A percentile compares a stretch with the other conserved stretches of the same genome.
These are phyloP conservation scores for Aspergillus glaucus DNA, from an alignment of 2,329 filamentous ascomycete species.

Conservation along the genomic window DNA sequence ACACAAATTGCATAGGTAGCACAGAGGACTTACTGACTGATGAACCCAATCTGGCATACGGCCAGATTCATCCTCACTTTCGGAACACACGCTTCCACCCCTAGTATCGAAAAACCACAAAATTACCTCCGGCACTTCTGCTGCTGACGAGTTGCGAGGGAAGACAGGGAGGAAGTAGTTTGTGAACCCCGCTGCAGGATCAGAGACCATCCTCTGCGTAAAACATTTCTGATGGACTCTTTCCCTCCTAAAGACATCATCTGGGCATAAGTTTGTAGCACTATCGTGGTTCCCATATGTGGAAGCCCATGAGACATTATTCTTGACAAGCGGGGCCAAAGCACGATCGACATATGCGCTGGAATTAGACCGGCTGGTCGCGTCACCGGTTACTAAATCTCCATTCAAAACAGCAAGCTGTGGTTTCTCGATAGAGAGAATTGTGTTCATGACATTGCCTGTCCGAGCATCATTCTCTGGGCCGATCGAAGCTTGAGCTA, in stretches of 20 bases:
- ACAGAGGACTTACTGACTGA: slow-evolving; percentile 20
- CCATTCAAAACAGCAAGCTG: slow-evolving; percentile 64
- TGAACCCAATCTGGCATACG: slow-evolving; percentile 42
- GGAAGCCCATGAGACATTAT: slow-evolving; percentile 56
- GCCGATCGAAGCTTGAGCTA: slow-evolving; percentile 18
- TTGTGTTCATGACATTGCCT: slow-evolving; percentile 49
- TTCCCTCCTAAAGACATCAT: slow-evolving; percentile 38
- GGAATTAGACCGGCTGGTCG: slow-evolving; percentile 48
- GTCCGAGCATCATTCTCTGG: slow-evolving; percentile 50
- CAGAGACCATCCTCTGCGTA: slow-evolving; percentile 41
- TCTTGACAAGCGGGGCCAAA: slow-evolving; percentile 51
- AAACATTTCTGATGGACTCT: slow-evolving; percentile 29
- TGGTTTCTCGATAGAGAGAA: slow-evolving; percentile 53
- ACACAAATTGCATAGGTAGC: neutral
- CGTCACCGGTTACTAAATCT: slow-evolving; percentile 65
- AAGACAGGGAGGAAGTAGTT: slow-evolving; percentile 54
- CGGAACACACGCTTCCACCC: slow-evolving; percentile 43
- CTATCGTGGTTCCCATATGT: slow-evolving; percentile 69
- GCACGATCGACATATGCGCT: slow-evolving; percentile 55
- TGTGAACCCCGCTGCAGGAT: slow-evolving; percentile 38
- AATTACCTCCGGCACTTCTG: slow-evolving; percentile 38
- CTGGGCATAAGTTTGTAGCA: slow-evolving; percentile 51
- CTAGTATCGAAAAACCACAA: slow-evolving; percentile 69
- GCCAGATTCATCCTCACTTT: slow-evolving; percentile 6
- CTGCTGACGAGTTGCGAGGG: slow-evolving; percentile 33